Conservation (phyloP, 2,329 filamentous ascomycete genomes). For the Xylariaceae sp. region DNA sequence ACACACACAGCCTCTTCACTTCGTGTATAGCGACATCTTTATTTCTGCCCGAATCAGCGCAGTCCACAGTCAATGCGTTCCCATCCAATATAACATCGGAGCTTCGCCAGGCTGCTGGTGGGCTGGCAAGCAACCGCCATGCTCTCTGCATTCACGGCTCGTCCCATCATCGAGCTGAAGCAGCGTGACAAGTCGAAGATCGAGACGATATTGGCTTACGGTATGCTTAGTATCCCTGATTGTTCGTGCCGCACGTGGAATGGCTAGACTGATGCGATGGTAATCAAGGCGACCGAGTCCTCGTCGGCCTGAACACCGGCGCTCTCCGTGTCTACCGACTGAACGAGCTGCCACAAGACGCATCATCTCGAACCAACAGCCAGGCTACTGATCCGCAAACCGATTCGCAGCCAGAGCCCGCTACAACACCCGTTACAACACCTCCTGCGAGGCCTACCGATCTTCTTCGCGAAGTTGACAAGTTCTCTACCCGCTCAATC, state of each 20-base stretch:
- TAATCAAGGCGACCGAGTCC: slow-evolving; percentile 76
- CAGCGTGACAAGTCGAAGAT: slow-evolving; percentile 96
- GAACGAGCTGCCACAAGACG: slow-evolving; percentile 66
- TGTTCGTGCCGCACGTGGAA: neutral
- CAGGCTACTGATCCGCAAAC: slow-evolving; percentile 17
- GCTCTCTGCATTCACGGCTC: slow-evolving; percentile 97
- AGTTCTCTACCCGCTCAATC: slow-evolving; percentile 87
- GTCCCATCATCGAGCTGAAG: slow-evolving; percentile 95
- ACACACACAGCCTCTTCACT: no score
- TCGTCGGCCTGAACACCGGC: slow-evolving; percentile 91
- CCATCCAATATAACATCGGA: slow-evolving; percentile 12
- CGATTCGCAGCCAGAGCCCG: slow-evolving; percentile 16
- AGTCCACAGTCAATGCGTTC: slow-evolving; percentile 19
- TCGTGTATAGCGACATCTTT: no score
- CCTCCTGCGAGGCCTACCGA: slow-evolving; percentile 68
- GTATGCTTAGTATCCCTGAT: slow-evolving; percentile 56
- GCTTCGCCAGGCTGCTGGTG: slow-evolving; percentile 15
- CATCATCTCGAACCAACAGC: slow-evolving; percentile 21
- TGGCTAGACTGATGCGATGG: slow-evolving; percentile 1
- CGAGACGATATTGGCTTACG: slow-evolving; percentile 91
- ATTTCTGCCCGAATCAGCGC: no score
- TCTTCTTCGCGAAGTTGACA: slow-evolving; percentile 88
- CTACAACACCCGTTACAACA: slow-evolving; percentile 32
- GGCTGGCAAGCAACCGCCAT: slow-evolving; percentile 63
- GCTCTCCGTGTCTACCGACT: slow-evolving; percentile 88